Evolutionary conservation across 2,329 filamentous ascomycete species (phyloP).

Genomic region (Fusarium sp.): DNA sequence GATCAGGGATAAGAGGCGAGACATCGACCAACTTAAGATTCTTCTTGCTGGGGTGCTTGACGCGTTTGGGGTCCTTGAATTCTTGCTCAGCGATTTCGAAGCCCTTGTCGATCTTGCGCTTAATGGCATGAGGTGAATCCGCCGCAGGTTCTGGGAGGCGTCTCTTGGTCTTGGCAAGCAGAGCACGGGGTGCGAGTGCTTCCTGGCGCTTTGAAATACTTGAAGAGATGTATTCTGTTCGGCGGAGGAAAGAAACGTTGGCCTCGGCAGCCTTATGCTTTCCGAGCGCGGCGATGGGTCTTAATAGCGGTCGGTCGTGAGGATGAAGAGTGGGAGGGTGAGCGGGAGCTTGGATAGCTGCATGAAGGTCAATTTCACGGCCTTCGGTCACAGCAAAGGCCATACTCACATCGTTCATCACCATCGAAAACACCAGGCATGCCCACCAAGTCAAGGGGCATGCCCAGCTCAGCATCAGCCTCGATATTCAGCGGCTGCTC

Average conservation of each 20-base stretch:
- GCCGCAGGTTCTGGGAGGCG: conserved; percentile 70
- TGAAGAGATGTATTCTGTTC: conserved; percentile 93
- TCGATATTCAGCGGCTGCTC: conserved; percentile 97
- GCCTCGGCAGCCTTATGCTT: conserved; percentile 83
- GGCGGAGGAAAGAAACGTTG: conserved; percentile 91
- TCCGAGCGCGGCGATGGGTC: conserved; percentile 85
- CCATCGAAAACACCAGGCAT: conserved; percentile 96
- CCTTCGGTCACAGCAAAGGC: neutral
- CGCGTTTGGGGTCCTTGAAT: conserved; percentile 65
- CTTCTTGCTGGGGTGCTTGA: conserved; percentile 71
- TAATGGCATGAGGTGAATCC: conserved; percentile 75
- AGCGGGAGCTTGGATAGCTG: conserved; percentile 85
- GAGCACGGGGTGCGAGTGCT: conserved; percentile 59
- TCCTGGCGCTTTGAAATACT: conserved; percentile 64
- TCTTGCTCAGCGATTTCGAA: conserved; percentile 68
- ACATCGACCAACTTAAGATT: conserved; percentile 70
- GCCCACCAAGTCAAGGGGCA: conserved; percentile 95
- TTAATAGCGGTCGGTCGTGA: conserved; percentile 85
- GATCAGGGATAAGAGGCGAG: conserved; percentile 73
- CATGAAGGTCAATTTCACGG: conserved; percentile 22
- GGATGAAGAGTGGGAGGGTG: conserved; percentile 80
- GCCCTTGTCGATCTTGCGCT: conserved; percentile 74
- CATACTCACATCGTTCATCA: conserved; percentile 83
- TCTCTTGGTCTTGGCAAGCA: conserved; percentile 53
- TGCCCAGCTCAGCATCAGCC: conserved; percentile 95